Conservation (phyloP, 2,329 filamentous ascomycete genomes). For the Trichoderma pleuroti region DNA sequence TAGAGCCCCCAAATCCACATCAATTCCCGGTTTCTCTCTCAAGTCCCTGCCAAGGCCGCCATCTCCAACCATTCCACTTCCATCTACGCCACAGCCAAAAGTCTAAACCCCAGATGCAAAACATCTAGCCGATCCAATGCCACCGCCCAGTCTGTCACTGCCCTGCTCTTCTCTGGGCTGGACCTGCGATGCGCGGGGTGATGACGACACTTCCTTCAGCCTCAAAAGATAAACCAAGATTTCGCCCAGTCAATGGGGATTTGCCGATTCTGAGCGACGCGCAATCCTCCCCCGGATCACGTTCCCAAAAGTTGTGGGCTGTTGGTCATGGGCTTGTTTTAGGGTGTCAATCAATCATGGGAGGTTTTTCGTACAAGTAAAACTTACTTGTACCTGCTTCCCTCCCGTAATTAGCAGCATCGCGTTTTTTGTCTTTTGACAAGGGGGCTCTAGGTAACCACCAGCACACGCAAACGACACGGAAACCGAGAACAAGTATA, state of each 20-base stretch:
- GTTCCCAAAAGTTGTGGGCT: not conserved
- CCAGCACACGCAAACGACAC: not conserved
- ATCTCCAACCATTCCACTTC: not conserved
- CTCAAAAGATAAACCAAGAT: not conserved
- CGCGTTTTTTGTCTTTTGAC: not conserved
- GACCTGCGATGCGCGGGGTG: not conserved
- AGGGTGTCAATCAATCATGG: not conserved
- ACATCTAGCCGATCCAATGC: not conserved
- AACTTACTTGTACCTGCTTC: not conserved
- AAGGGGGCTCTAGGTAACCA: not conserved
- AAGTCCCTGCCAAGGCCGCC: not conserved
- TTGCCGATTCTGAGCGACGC: not conserved
- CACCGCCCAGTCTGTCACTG: constrained; percentile 11
- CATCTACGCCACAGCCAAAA: not conserved
- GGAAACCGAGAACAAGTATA: not conserved
- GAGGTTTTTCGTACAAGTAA: not conserved
- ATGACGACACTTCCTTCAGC: constrained; percentile 7
- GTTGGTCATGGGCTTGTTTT: not conserved
- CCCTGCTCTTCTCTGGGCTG: not conserved
- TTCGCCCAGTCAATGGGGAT: not conserved
- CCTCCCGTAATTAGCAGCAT: not conserved
- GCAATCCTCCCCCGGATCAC: not conserved
- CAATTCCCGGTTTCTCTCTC: not conserved
- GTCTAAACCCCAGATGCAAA: not conserved
- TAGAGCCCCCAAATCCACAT: not conserved